Evolutionary conservation across 768 basidiomycete species (phyloP), one percentile per base, ranked within the genome.

Genomic region (Kwoniella bestiolae): DNA sequence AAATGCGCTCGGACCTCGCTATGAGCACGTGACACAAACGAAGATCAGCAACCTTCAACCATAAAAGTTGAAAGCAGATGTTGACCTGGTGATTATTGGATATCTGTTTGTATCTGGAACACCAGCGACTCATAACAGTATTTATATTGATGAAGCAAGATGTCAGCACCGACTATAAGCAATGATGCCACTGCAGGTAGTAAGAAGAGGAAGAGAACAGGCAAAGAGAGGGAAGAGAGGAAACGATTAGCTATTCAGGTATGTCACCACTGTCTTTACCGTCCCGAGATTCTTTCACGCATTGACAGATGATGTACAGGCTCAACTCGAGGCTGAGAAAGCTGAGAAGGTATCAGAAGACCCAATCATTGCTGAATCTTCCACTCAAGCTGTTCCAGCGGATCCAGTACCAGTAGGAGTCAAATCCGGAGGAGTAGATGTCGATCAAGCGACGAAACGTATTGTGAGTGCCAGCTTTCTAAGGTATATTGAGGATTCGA

Each of bases 201-300:
- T 4, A 76, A 72, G 56, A 80, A 80, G 60, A 50, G 79, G 23
- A 80, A 80, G 68, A 51, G 79, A 31, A 79, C 79, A 2, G 79
- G 79, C 1, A 78, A 75, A 67, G 68, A 78, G 57, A 56, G 79
- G 34, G 74, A 77, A 55, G 69, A 75, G 57, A 50, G 61, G 23
- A 80, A 80, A 63, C 55, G 60, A 28, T 57, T 64, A 14, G 74
- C 74, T 23, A 74, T 77, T 7, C 56, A 69, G 56, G 76, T 70
- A 23, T 28, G 63, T 59, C 23, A 21, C 28, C 26, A 25, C 14
- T 16, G 18, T 5, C 5, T 26, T 41, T 23, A 41, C 9, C 41
- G 26, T 28, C 16, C 47, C 23, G 23, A 1, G 23, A 41, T 44
- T 28, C 1, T 32, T 1, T 0, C 0, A 55, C 1, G 2, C 32